Conservation (phyloP, 2,329 filamentous ascomycete genomes). For the Parastagonospora avenae region DNA sequence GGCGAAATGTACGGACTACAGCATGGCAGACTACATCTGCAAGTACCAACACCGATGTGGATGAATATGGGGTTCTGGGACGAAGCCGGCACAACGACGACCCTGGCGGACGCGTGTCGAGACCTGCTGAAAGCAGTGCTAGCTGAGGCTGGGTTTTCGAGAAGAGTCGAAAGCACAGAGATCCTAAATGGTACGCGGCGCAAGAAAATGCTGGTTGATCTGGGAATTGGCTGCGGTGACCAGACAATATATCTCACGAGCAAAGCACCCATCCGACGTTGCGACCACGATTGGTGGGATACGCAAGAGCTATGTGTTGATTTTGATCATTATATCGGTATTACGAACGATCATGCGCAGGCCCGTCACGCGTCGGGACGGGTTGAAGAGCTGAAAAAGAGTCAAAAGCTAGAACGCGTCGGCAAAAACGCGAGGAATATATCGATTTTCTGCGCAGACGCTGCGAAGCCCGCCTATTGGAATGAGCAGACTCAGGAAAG, state of each 20-base stretch:
- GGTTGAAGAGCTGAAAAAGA: constrained; percentile 11
- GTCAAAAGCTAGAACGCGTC: neutral
- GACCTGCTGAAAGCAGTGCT: constrained; percentile 57
- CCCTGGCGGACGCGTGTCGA: constrained; percentile 55
- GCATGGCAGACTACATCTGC: constrained; percentile 62
- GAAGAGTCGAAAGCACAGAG: constrained; percentile 3
- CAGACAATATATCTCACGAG: constrained; percentile 56
- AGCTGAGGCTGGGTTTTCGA: constrained; percentile 47
- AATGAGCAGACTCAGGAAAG: constrained; percentile 24
- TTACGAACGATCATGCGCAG: constrained; percentile 58
- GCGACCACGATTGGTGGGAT: constrained; percentile 25
- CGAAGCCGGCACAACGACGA: constrained; percentile 6
- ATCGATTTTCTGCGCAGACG: constrained; percentile 56
- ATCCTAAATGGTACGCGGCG: neutral
- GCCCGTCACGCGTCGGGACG: constrained; percentile 42
- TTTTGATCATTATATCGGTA: constrained; percentile 54
- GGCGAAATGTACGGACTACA: constrained; percentile 55
- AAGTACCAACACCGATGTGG: constrained; percentile 60
- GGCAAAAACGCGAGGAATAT: constrained; percentile 12
- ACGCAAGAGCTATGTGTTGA: constrained; percentile 1
- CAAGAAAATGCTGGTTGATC: constrained; percentile 51
- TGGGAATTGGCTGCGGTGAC: constrained; percentile 66
- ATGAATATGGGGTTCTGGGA: constrained; percentile 69
- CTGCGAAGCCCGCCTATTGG: constrained; percentile 56
- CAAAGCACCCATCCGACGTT: constrained; percentile 10